These are phyloP conservation scores for Hanseniaspora nectarophila DNA, from an alignment of 805 yeast genomes.

Conservation along the genomic window DNA sequence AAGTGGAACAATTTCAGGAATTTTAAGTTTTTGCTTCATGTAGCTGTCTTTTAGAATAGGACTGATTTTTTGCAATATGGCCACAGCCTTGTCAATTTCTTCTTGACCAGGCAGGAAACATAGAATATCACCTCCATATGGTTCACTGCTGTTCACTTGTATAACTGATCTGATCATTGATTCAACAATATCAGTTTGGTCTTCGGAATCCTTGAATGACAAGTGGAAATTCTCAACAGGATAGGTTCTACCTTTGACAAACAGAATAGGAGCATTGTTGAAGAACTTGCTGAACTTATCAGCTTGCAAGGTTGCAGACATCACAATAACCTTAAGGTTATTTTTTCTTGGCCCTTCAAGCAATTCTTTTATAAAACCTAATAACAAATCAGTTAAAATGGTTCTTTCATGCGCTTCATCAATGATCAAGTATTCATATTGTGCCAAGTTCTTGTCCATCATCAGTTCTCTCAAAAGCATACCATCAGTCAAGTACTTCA, in stretches of 20 bases:
- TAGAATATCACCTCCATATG: conserved; percentile 68
- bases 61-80: conserved; percentile 46
- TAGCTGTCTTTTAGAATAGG: conserved; percentile 52
- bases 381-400: conserved; percentile 71
- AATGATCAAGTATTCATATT: conserved; percentile 65
- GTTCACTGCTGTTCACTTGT: conserved; percentile 70
- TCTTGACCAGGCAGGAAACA: conserved; percentile 95
- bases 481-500: conserved; percentile 92
- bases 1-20: conserved; percentile 61
- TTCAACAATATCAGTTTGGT: conserved; percentile 76
- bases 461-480: conserved; percentile 86
- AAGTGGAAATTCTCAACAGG: conserved; percentile 68
- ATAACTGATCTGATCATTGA: conserved; percentile 59
- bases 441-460: conserved; percentile 51
- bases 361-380: conserved; percentile 76
- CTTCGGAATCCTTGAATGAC: conserved; percentile 26
- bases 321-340: conserved; percentile 59
- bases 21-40: conserved; percentile 22
- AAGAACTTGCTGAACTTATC: conserved; percentile 66
- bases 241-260: conserved; percentile 79
- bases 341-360: conserved; percentile 34
- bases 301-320: conserved; percentile 97
- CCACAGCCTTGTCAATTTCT: conserved; percentile 79
- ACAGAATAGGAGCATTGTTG: conserved; percentile 66
- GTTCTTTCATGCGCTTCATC: conserved; percentile 99